Conservation (phyloP, 1,284 basidiomycete species). For the Earliella scabrosa region DNA sequence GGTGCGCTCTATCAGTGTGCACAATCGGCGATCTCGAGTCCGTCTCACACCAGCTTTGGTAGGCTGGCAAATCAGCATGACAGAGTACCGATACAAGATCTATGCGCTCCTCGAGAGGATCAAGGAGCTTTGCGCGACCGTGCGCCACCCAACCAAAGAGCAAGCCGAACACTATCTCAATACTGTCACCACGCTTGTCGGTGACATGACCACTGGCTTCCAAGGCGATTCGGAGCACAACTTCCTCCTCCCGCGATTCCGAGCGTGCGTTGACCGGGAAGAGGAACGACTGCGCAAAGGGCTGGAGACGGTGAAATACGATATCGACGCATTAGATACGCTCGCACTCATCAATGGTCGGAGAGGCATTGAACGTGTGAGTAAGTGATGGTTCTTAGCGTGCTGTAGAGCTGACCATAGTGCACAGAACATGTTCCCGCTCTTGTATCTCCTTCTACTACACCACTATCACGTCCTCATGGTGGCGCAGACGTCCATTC, state of each 20-base stretch:
- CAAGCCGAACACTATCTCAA: constrained; percentile 22
- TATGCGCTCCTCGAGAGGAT: constrained; percentile 16
- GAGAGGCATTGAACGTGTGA: constrained; percentile 26
- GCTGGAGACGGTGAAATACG: constrained; percentile 19
- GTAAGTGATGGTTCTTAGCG: too few species aligned
- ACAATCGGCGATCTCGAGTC: neutral
- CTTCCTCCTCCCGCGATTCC: constrained; percentile 18
- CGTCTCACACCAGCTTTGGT: neutral
- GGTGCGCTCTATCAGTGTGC: constrained; percentile 4
- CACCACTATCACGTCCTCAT: constrained; percentile 30
- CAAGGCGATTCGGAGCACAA: constrained; percentile 9
- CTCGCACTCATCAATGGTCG: constrained; percentile 22
- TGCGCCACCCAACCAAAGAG: constrained; percentile 18
- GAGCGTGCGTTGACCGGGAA: constrained; percentile 18
- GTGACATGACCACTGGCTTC: constrained; percentile 13
- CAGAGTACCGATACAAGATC: constrained; percentile 20
- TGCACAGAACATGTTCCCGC: constrained; percentile 30
- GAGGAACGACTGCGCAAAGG: constrained; percentile 20
- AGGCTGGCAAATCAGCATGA: constrained; percentile 25
- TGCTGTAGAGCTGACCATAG: too few species aligned
- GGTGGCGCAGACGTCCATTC: constrained; percentile 18
- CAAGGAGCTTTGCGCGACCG: neutral
- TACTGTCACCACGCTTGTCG: too few species aligned
- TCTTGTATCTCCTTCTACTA: constrained; percentile 30
- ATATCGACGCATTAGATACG: constrained; percentile 26